These are phyloP conservation scores for Vigna nakashimae DNA, from an alignment of 306 rosid species.

Conservation along the genomic window DNA sequence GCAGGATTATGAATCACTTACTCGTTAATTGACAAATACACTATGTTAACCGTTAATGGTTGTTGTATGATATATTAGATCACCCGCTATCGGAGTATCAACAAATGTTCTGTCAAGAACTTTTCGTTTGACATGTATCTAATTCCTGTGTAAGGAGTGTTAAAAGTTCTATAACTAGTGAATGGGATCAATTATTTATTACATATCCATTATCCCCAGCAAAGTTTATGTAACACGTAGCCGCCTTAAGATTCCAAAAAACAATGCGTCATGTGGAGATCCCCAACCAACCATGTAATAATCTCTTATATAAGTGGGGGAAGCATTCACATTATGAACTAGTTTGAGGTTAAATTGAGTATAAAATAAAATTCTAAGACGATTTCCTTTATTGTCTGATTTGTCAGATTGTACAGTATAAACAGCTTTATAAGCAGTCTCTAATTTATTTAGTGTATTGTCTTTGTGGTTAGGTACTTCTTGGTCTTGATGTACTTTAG, in stretches of 20 bases:
- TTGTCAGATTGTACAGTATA: not conserved
- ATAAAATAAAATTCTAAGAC: not conserved
- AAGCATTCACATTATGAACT: not conserved
- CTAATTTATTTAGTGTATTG: conserved; percentile 39
- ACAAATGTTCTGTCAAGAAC: not conserved
- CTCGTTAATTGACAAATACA: not conserved
- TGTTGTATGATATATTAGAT: not conserved
- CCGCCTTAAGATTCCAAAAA: not conserved
- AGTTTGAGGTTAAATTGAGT: not conserved
- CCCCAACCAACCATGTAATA: not conserved
- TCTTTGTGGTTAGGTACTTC: conserved; percentile 46
- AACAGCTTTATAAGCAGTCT: not conserved
- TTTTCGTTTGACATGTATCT: not conserved
- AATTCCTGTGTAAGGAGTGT: not conserved
- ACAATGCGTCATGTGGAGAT: not conserved
- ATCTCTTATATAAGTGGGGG: not conserved
- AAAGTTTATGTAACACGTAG: not conserved
- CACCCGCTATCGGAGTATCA: not conserved
- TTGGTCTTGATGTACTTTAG: not conserved
- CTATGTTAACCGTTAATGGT: not conserved
- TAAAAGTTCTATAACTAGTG: not conserved
- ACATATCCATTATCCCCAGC: not conserved
- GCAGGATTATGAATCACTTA: not conserved
- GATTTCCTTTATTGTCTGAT: not conserved
- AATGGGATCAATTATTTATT: not conserved